These are phyloP conservation scores for Fusarium sp. DNA, from an alignment of 2,329 filamentous ascomycete genomes.

Conservation along the genomic window DNA sequence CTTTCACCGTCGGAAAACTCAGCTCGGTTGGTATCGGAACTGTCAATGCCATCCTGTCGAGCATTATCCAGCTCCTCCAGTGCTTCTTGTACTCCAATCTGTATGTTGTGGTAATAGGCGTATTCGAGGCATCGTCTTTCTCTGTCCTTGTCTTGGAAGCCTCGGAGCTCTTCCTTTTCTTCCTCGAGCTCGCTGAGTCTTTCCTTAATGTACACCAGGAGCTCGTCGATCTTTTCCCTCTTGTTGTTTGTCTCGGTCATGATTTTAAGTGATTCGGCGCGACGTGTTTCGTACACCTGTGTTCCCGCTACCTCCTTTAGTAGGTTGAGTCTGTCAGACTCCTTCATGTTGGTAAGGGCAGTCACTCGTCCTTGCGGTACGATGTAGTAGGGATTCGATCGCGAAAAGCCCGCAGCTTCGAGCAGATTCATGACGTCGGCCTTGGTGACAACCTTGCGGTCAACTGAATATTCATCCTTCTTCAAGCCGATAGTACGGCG, in stretches of 20 bases:
- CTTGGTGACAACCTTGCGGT: slow-evolving; percentile 96
- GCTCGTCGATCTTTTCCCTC: slow-evolving; percentile 91
- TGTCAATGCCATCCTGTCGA: slow-evolving; percentile 85
- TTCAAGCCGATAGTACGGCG: slow-evolving; percentile 96
- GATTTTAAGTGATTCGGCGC: slow-evolving; percentile 93
- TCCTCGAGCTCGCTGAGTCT: slow-evolving; percentile 91
- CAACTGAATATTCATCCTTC: slow-evolving; percentile 98
- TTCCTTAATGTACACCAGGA: slow-evolving; percentile 92
- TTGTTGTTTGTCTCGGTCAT: slow-evolving; percentile 98
- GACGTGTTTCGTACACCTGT: slow-evolving; percentile 93
- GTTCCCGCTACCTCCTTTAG: slow-evolving; percentile 99
- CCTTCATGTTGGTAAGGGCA: slow-evolving; percentile 98
- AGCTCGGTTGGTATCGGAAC: slow-evolving; percentile 83
- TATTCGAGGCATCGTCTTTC: slow-evolving; percentile 94
- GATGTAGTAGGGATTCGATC: slow-evolving; percentile 99
- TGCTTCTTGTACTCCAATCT: slow-evolving; percentile 80
- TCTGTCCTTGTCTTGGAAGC: slow-evolving; percentile 94
- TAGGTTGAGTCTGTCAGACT: slow-evolving; percentile 87
- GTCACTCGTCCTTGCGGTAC: slow-evolving; percentile 98
- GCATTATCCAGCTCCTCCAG: slow-evolving; percentile 87
- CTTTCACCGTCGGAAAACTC: slow-evolving; percentile 84
- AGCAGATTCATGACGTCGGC: slow-evolving; percentile 94
- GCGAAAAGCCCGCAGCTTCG: slow-evolving; percentile 95
- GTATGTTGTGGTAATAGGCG: slow-evolving; percentile 91
- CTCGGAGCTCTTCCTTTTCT: slow-evolving; percentile 94